A percentile compares a stretch with the other conserved stretches of the same genome.
phyloP scores from a whole-genome alignment of 2,329 filamentous ascomycete species.

The Fusarium solani-melongenae region DNA sequence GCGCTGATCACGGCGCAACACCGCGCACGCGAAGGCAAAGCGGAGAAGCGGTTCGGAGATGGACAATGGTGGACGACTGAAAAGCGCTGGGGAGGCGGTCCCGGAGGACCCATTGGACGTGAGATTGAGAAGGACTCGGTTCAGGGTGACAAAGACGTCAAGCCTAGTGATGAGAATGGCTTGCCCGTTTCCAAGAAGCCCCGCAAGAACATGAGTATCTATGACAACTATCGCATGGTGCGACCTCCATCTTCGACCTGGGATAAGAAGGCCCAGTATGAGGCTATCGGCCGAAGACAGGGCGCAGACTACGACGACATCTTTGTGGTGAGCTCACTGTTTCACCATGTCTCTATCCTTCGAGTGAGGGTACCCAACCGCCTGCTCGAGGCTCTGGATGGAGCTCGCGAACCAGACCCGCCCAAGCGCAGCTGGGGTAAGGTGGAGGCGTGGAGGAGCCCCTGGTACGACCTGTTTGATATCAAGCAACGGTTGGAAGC shows the following conservation, averaged over 20 bases:
- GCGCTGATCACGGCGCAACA: slow-evolving; percentile 73
- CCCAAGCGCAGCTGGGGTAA: slow-evolving; percentile 59
- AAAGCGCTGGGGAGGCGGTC: slow-evolving; percentile 71
- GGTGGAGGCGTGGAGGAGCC: slow-evolving; percentile 67
- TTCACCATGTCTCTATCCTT: slow-evolving; percentile 70
- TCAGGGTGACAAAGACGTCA: slow-evolving; percentile 59
- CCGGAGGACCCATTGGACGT: slow-evolving; percentile 71
- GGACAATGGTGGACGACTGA: slow-evolving; percentile 71
- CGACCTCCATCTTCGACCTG: slow-evolving; percentile 67
- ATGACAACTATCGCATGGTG: slow-evolving; percentile 73
- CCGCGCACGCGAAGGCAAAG: slow-evolving; percentile 66
- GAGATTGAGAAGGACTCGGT: slow-evolving; percentile 64
- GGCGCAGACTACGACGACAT: slow-evolving; percentile 68
- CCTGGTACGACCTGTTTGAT: slow-evolving; percentile 71
- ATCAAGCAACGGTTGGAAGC: slow-evolving; percentile 65
- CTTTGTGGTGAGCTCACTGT: slow-evolving; percentile 69
- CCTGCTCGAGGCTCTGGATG: slow-evolving; percentile 65
- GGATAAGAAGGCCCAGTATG: slow-evolving; percentile 70
- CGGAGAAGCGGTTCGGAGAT: slow-evolving; percentile 67
- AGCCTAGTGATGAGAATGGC: slow-evolving; percentile 41
- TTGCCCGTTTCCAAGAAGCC: slow-evolving; percentile 56
- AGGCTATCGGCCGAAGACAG: slow-evolving; percentile 63
- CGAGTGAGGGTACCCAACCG: slow-evolving; percentile 67
- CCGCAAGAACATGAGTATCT: slow-evolving; percentile 67
- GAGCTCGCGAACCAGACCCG: slow-evolving; percentile 51